These are phyloP conservation scores for Ophiorrhiza pumila DNA, from an alignment of 257 asterid species.

Conservation along the genomic window DNA sequence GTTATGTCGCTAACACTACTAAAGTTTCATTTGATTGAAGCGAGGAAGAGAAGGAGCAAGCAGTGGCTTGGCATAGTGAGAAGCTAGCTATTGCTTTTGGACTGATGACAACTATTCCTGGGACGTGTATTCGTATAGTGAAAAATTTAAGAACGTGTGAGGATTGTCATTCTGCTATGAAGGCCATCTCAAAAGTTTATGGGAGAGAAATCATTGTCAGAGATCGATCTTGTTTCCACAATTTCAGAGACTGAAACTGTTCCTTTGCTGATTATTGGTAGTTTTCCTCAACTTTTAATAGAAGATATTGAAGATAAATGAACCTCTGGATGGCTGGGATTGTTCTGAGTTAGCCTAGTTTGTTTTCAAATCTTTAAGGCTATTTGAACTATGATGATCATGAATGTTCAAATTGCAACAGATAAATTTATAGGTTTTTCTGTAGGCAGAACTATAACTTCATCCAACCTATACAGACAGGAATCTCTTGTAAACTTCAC, in stretches of 20 bases:
- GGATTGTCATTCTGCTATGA: constrained; percentile 56
- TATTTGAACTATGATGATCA: too few relatives aligned
- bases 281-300: background rate
- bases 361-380: background rate
- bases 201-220: constrained; percentile 51
- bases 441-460: too few relatives aligned
- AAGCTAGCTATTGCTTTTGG: too few relatives aligned
- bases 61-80: too few relatives aligned
- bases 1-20: constrained; percentile 45
- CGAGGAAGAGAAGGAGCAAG: constrained; percentile 61
- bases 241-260: constrained; percentile 49
- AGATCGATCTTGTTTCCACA: constrained; percentile 59
- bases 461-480: too few relatives aligned
- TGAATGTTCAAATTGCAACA: too few relatives aligned
- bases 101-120: constrained; percentile 37
- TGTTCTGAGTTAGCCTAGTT: background rate
- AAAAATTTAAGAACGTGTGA: constrained; percentile 61
- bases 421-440: too few relatives aligned
- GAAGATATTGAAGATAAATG: background rate
- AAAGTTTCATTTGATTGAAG: constrained; percentile 55
- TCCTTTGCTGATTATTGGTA: constrained; percentile 65
- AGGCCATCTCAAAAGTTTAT: too few relatives aligned
- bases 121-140: constrained; percentile 39
- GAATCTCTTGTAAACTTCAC: too few relatives aligned
- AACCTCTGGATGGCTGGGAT: background rate